A percentile compares a stretch with the other conserved stretches of the same genome.
These are phyloP conservation scores for Diaporthe australafricana DNA, from an alignment of 2,329 filamentous ascomycete species.

Conservation along the genomic window DNA sequence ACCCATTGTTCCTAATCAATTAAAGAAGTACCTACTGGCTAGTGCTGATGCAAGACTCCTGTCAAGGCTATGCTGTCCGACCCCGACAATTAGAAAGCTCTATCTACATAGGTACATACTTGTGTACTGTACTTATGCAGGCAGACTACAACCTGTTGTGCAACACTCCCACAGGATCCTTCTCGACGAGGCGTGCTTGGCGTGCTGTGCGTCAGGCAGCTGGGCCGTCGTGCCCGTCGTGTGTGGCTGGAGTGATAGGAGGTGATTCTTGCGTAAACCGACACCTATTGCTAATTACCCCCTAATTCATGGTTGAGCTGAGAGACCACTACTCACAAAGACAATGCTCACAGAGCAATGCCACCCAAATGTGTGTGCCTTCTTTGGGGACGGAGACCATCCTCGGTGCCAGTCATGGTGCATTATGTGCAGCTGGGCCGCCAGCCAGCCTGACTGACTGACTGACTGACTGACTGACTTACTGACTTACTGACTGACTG, in stretches of 20 bases:
- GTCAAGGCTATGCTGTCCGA: too few species aligned
- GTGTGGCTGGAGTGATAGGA: background rate
- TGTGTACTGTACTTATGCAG: background rate
- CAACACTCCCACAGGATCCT: background rate
- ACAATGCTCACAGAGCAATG: background rate
- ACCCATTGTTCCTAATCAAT: too few species aligned
- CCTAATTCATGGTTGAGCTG: background rate
- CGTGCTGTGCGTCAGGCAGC: background rate
- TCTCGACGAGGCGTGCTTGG: constrained; percentile 2
- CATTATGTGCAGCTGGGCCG: too few species aligned
- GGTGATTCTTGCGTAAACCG: background rate
- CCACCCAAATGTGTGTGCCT: background rate
- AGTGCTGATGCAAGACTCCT: too few species aligned
- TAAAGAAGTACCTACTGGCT: too few species aligned
- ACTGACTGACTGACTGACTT: too few species aligned
- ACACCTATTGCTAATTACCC: background rate
- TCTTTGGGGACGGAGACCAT: background rate
- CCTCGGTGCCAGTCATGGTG: background rate
- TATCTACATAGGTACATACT: too few species aligned
- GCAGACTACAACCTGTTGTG: background rate
- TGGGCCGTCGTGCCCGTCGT: background rate
- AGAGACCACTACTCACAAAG: background rate
- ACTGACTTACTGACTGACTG: too few species aligned
- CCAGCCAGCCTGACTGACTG: too few species aligned
- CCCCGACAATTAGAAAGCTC: too few species aligned